Evolutionary conservation across 441 rosid species (phyloP).

Genomic region (Iberis amara): DNA sequence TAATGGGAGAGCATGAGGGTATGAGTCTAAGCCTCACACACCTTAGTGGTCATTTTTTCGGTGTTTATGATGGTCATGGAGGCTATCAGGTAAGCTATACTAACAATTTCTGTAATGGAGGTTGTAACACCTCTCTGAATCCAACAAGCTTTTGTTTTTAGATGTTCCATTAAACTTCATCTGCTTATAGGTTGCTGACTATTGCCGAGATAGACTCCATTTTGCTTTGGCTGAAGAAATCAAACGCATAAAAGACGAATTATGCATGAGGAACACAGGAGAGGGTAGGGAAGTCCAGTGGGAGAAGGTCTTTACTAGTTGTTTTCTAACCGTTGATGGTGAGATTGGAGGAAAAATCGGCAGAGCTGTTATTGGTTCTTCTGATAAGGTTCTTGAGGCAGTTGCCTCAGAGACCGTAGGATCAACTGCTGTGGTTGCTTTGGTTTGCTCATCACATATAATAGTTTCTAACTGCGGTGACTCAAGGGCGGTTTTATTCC

Average conservation of each 20-base stretch:
- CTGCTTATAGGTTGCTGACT: slow-evolving; percentile 65
- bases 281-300: slow-evolving; percentile 63
- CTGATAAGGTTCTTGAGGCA: slow-evolving; percentile 35
- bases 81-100: slow-evolving; percentile 62
- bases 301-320: slow-evolving; percentile 60
- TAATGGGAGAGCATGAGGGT: slow-evolving; percentile 52
- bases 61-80: slow-evolving; percentile 96
- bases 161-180: not conserved
- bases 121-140: too few relatives aligned
- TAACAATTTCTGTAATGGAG: not conserved
- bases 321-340: slow-evolving; percentile 66
- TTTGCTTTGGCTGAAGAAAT: slow-evolving; percentile 61
- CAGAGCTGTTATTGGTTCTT: slow-evolving; percentile 13
- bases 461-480: slow-evolving; percentile 87
- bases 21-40: slow-evolving; percentile 39
- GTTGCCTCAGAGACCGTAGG: slow-evolving; percentile 88
- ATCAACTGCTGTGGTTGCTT: slow-evolving; percentile 82
- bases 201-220: slow-evolving; percentile 63
- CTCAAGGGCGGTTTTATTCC: slow-evolving; percentile 84
- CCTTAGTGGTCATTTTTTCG: slow-evolving; percentile 75
- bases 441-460: slow-evolving; percentile 72
- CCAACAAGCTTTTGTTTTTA: slow-evolving; percentile 7
- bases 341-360: slow-evolving; percentile 57
- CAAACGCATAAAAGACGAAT: slow-evolving; percentile 34
- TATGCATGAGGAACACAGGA: slow-evolving; percentile 34